Evolutionary conservation across 805 yeast genomes (phyloP), one percentile per base, ranked within the genome.

Genomic region (Kuraishia piskuri): DNA sequence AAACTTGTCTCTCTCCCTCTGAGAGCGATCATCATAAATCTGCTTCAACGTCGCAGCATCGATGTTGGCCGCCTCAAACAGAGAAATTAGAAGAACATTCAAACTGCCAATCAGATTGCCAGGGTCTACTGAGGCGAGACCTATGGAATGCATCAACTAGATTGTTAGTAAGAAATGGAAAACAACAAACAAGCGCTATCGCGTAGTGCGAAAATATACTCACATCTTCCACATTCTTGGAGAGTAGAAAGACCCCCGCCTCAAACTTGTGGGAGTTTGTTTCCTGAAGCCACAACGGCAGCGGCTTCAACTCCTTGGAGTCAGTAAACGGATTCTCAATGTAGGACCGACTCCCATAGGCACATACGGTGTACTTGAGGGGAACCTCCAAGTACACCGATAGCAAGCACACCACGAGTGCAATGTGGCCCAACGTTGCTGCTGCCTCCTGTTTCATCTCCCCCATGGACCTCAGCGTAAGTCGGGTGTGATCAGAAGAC

Each of bases 231-330:
- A 80, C 66, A 58, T 78, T 69, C 56, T 76, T 75, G 53, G 71
- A 68, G 46, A 80, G 63, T 22, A 80, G 61, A 31, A 70, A 68
- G 20, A 78, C 62, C 1, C 76, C 84, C 61, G 77, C 79, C 54
- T 80, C 80, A 50, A 79, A 78, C 26, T 80, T 63, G 55, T 75
- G 69, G 23, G 62, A 59, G 19, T 60, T 58, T 51, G 72, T 73
- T 10, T 76, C 78, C 19, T 72, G 70, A n/a, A 77, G 67, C 73
- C 79, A 79, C 47, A 80, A 59, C 3, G 84, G 84, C 57, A 77
- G 79, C 44, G 72, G 58, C 21, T 56, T 65, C 46, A 67, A 68
- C 17, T 68, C 76, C 56, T 63, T 69, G 23, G 74, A 65, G 20
- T 63, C 62, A 36, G 78, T 70, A 17, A 79, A 72, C 1, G 78